These are phyloP conservation scores for Cystoisospora suis DNA, from an alignment of 169 alveolate genomes.

Conservation along the genomic window DNA sequence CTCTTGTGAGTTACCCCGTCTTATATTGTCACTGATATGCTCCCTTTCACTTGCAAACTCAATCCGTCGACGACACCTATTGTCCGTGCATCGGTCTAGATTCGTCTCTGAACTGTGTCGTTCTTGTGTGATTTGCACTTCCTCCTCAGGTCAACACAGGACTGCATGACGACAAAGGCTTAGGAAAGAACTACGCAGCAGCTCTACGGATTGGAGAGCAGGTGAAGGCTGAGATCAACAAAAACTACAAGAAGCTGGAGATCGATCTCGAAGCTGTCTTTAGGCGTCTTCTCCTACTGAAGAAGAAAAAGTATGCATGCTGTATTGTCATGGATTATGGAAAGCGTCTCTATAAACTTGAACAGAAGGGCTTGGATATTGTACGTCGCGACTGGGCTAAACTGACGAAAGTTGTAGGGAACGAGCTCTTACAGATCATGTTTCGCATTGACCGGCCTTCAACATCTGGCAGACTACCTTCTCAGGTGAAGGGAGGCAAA, in stretches of 20 bases:
- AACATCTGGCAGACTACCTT: slow-evolving; percentile 15
- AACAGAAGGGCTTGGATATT: slow-evolving; percentile 97
- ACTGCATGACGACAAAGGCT: slow-evolving; percentile 42
- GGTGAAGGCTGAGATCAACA: slow-evolving; percentile 88
- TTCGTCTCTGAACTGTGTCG: background rate
- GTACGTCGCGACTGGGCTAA: slow-evolving; percentile 98
- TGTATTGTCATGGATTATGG: slow-evolving; percentile 84
- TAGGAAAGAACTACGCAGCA: slow-evolving; percentile 75
- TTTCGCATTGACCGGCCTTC: slow-evolving; percentile 39
- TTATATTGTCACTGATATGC: too few relatives aligned
- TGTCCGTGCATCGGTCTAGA: too few relatives aligned
- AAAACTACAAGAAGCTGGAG: slow-evolving; percentile 93
- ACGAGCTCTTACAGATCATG: slow-evolving; percentile 78
- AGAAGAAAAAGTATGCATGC: slow-evolving; percentile 98
- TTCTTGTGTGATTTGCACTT: background rate
- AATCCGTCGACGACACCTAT: too few relatives aligned
- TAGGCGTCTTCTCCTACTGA: slow-evolving; percentile 92
- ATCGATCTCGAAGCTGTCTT: slow-evolving; percentile 98
- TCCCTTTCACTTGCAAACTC: too few relatives aligned
- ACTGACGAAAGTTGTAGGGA: slow-evolving; percentile 90
- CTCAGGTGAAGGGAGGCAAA: background rate
- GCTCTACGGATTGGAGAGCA: slow-evolving; percentile 89
- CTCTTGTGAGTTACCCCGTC: too few relatives aligned
- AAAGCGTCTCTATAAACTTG: slow-evolving; percentile 79
- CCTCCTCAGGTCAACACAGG: slow-evolving; percentile 54